Percentiles rank a stretch among this genome's conserved stretches.
These are phyloP conservation scores for Epichloe coenophiala DNA, from an alignment of 2,329 filamentous ascomycete species.

Conservation along the genomic window DNA sequence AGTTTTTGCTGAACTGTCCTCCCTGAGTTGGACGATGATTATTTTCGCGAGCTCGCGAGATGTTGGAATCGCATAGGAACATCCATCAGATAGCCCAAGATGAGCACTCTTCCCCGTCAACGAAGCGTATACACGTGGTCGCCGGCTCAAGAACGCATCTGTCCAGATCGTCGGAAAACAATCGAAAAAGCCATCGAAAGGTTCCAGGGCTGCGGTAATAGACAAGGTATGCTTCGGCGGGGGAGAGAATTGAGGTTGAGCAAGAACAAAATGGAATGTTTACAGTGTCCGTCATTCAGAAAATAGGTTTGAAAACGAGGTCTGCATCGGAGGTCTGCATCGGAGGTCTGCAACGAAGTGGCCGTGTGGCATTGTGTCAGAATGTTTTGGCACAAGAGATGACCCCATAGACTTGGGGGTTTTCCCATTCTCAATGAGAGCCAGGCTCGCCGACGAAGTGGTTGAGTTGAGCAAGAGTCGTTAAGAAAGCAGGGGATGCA, in stretches of 20 bases:
- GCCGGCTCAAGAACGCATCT: background rate
- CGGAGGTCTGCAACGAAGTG: too few relatives aligned
- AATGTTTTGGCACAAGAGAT: background rate
- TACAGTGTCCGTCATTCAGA: background rate
- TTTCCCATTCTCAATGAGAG: background rate
- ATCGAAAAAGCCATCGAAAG: background rate
- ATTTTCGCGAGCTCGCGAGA: background rate
- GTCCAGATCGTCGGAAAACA: background rate
- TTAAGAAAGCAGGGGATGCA: slow-evolving; percentile 3
- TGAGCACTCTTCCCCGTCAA: background rate
- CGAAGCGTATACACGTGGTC: background rate
- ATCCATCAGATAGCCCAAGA: background rate
- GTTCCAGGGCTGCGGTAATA: background rate
- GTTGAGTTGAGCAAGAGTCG: background rate
- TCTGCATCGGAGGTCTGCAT: background rate
- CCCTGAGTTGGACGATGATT: background rate
- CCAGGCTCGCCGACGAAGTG: background rate
- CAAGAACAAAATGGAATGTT: background rate
- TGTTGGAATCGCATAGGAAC: background rate
- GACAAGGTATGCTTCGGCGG: background rate
- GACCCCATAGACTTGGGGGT: background rate
- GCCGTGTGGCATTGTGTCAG: too few relatives aligned
- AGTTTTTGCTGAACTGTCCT: background rate
- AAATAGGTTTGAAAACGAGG: background rate
- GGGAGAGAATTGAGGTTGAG: background rate